A percentile compares a stretch with the other conserved stretches of the same genome.
Evolutionary conservation across 2,329 filamentous ascomycete species (phyloP).

Genomic region (Trichoderma sp.): DNA sequence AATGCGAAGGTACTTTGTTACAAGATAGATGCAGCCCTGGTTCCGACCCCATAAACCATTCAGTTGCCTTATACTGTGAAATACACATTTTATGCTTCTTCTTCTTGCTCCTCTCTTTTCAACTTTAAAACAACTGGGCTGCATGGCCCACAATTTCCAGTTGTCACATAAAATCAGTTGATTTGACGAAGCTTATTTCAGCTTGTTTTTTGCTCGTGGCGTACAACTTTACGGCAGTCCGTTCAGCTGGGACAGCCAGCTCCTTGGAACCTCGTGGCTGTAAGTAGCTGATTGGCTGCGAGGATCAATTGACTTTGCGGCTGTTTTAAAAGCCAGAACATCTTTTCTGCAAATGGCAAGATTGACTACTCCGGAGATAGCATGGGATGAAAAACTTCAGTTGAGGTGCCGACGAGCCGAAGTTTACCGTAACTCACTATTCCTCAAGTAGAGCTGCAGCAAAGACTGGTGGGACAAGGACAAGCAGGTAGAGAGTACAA

Average conservation of each 20-base stretch:
- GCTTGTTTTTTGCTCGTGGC: conserved; percentile 8
- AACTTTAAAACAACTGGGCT: background rate
- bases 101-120: background rate
- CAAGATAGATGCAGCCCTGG: background rate
- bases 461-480: background rate
- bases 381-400: background rate
- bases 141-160: background rate
- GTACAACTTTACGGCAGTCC: background rate
- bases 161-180: background rate
- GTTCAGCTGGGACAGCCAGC: background rate
- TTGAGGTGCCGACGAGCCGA: background rate
- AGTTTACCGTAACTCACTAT: background rate
- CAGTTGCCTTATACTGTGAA: background rate
- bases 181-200: background rate
- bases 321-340: background rate
- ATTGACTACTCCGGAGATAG: background rate
- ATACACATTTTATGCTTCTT: background rate
- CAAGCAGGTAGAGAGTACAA: background rate
- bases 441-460: background rate
- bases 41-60: background rate
- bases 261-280: background rate
- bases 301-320: conserved; percentile 1
- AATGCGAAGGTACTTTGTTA: background rate
- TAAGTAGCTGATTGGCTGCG: background rate
- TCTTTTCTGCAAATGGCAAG: background rate